A percentile compares a stretch with the other conserved stretches of the same genome.
phyloP scores from a whole-genome alignment of 108 stramenopile genomes.

The Cylindrotheca fusiformis region DNA sequence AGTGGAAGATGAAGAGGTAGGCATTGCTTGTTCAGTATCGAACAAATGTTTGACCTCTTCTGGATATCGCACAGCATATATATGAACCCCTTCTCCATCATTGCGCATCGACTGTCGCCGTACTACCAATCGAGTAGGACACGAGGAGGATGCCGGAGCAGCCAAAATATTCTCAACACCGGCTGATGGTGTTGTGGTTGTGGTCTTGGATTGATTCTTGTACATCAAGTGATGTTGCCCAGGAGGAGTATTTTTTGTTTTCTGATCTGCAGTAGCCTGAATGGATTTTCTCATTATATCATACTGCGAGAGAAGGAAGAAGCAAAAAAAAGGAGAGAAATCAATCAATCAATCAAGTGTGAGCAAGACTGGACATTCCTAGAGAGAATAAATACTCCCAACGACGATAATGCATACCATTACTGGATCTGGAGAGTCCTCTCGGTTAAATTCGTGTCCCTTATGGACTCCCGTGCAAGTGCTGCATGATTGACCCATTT shows the following conservation, averaged over 20 bases:
- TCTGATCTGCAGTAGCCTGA: slow-evolving; percentile 12
- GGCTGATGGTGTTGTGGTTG: not conserved
- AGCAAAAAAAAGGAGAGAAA: too few relatives aligned
- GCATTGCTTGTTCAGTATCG: slow-evolving; percentile 16
- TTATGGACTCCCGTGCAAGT: slow-evolving; percentile 1
- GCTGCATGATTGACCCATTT: slow-evolving; percentile 29
- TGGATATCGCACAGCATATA: slow-evolving; percentile 56
- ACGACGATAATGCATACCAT: slow-evolving; percentile 7
- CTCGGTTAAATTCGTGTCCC: slow-evolving; percentile 7
- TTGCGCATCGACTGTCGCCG: slow-evolving; percentile 31
- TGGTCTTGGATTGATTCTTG: slow-evolving; percentile 19
- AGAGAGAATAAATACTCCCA: too few relatives aligned
- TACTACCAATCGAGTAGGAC: slow-evolving; percentile 32
- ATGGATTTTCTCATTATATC: slow-evolving; percentile 36
- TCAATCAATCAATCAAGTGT: too few relatives aligned
- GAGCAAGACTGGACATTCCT: too few relatives aligned
- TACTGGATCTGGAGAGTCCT: slow-evolving; percentile 33
- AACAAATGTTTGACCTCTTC: slow-evolving; percentile 13
- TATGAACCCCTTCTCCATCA: slow-evolving; percentile 31
- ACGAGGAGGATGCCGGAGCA: slow-evolving; percentile 4
- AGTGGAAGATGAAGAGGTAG: slow-evolving; percentile 5
- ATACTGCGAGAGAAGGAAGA: too few relatives aligned
- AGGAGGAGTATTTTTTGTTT: slow-evolving; percentile 10
- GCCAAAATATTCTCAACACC: not conserved
- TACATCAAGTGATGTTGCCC: slow-evolving; percentile 34